phyloP scores from a whole-genome alignment of 768 basidiomycete species.

The Suillus paluster region DNA sequence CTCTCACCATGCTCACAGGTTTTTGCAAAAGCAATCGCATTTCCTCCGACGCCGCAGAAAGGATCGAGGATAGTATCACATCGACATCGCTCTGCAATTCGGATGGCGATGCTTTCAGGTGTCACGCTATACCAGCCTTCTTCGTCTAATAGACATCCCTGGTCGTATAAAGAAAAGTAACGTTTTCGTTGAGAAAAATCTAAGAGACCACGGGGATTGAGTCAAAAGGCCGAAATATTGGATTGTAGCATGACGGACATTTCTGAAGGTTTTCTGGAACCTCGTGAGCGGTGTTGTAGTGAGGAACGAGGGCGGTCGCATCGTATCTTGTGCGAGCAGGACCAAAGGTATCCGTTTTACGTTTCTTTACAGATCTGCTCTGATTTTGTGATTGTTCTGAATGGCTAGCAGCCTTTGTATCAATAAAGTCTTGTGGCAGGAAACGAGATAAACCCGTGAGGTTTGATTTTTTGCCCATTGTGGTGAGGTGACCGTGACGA shows the following conservation, averaged over 20 bases:
- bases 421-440: constrained; percentile 42
- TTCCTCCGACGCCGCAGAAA: constrained; percentile 98
- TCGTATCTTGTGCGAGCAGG: constrained; percentile 55
- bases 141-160: constrained; percentile 87
- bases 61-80: constrained; percentile 88
- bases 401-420: constrained; percentile 9
- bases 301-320: constrained; percentile 73
- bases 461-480: constrained; percentile 45
- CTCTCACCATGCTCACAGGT: constrained; percentile 90
- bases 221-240: not conserved
- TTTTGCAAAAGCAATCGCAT: constrained; percentile 95
- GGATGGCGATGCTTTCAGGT: constrained; percentile 88
- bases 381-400: constrained; percentile 9
- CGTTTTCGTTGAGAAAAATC: constrained; percentile 88
- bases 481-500: not conserved
- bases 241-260: constrained; percentile 55
- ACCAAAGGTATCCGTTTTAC: constrained; percentile 29
- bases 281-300: constrained; percentile 63
- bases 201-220: constrained; percentile 36
- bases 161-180: constrained; percentile 77
- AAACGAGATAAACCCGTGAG: constrained; percentile 51
- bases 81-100: constrained; percentile 92
- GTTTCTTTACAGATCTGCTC: constrained; percentile 17
- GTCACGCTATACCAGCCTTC: constrained; percentile 99
- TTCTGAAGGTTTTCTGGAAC: constrained; percentile 83